Conservation (phyloP, 176 grass and related monocot genomes). For the Oryza coarctata region DNA sequence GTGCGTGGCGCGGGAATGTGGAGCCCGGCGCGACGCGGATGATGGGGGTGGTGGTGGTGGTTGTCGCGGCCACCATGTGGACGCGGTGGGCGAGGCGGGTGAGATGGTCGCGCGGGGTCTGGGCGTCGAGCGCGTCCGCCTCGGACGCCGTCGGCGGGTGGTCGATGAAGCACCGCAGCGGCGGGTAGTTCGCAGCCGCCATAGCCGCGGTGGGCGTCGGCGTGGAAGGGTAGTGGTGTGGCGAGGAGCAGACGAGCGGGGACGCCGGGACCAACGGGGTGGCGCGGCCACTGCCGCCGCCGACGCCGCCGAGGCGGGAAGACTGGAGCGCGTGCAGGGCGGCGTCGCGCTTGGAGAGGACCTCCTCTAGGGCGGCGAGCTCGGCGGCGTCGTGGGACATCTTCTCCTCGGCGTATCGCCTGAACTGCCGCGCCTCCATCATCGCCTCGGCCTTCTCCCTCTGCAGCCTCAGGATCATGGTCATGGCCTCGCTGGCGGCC, state of each 20-base stretch:
- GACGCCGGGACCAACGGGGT: slow-evolving; percentile 31
- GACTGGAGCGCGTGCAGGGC: not conserved
- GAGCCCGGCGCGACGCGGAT: slow-evolving; percentile 48
- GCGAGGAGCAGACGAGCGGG: slow-evolving; percentile 4
- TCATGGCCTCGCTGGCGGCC: slow-evolving; percentile 72
- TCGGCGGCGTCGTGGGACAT: slow-evolving; percentile 67
- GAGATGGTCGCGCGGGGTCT: slow-evolving; percentile 45
- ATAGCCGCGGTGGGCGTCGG: not conserved
- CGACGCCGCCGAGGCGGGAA: not conserved
- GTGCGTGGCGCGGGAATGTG: slow-evolving; percentile 33
- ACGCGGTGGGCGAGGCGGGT: slow-evolving; percentile 35
- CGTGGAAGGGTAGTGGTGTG: slow-evolving; percentile 5
- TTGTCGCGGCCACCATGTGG: slow-evolving; percentile 13
- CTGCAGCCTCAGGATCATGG: slow-evolving; percentile 82
- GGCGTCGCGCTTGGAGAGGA: slow-evolving; percentile 52
- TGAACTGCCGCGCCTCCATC: slow-evolving; percentile 84
- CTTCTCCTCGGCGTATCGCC: slow-evolving; percentile 66
- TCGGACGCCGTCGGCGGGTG: slow-evolving; percentile 47
- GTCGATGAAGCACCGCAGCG: slow-evolving; percentile 44
- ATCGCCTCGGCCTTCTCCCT: slow-evolving; percentile 82
- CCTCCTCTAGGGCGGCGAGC: slow-evolving; percentile 57
- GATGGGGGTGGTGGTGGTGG: slow-evolving; percentile 45
- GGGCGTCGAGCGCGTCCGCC: slow-evolving; percentile 30
- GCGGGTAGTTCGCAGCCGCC: slow-evolving; percentile 35
- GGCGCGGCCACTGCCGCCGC: not conserved